Percentiles rank a stretch among this genome's conserved stretches.
phyloP scores from a whole-genome alignment of 441 rosid species.

The Populus tomentosa region DNA sequence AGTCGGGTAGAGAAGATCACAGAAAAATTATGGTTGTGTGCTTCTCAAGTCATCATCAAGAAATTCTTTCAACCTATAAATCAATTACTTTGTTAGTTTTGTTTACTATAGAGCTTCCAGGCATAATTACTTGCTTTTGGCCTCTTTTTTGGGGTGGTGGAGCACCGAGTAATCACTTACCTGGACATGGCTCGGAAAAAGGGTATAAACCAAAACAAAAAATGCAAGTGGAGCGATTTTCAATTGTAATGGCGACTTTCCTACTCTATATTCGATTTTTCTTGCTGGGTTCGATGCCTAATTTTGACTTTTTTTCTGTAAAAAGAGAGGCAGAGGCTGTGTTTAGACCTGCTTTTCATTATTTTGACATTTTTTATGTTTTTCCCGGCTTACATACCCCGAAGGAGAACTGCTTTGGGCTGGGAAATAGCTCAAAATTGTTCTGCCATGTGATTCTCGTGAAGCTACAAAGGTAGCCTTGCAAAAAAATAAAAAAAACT shows the following conservation, averaged over 20 bases:
- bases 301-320: not conserved
- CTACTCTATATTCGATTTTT: too few relatives aligned
- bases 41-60: not conserved
- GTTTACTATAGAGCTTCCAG: not conserved
- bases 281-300: too few relatives aligned
- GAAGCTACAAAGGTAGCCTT: too few relatives aligned
- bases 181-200: too few relatives aligned
- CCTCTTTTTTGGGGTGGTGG: not conserved
- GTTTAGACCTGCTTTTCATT: not conserved
- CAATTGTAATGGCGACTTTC: not conserved
- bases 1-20: not conserved
- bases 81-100: not conserved
- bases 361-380: too few relatives aligned
- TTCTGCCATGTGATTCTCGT: too few relatives aligned
- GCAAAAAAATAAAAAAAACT: too few relatives aligned
- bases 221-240: too few relatives aligned
- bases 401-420: too few relatives aligned
- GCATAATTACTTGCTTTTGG: not conserved
- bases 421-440: too few relatives aligned
- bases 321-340: not conserved
- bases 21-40: not conserved
- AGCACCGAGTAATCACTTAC: not conserved
- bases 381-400: too few relatives aligned
- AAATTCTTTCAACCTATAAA: not conserved
- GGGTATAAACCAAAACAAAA: not conserved